phyloP scores from a whole-genome alignment of 2,329 filamentous ascomycete genomes.

The Lecanicillium sp. region DNA sequence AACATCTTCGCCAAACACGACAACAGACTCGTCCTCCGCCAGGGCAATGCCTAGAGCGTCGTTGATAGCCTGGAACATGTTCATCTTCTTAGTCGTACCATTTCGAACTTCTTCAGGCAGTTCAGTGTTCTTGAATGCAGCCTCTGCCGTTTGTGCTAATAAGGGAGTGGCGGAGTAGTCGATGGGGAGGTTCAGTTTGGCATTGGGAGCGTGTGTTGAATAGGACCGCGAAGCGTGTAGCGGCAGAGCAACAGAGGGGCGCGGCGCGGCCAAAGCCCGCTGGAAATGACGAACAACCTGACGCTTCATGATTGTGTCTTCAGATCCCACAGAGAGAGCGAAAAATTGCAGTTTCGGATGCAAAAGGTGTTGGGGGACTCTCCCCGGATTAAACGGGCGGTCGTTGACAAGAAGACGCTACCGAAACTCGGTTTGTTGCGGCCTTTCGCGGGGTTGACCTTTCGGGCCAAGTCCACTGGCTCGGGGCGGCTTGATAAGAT shows the following conservation, averaged over 20 bases:
- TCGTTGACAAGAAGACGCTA: slow-evolving; percentile 8
- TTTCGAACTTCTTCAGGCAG: slow-evolving; percentile 57
- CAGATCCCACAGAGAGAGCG: slow-evolving; percentile 5
- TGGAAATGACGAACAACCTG: slow-evolving; percentile 21
- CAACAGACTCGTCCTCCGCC: slow-evolving; percentile 71
- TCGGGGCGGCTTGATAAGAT: slow-evolving; percentile 20
- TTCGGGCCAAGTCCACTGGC: slow-evolving; percentile 3
- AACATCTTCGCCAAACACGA: slow-evolving; percentile 94
- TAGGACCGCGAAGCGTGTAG: slow-evolving; percentile 26
- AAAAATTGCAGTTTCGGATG: too few species aligned
- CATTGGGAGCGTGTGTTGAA: slow-evolving; percentile 50
- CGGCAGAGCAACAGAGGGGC: slow-evolving; percentile 1
- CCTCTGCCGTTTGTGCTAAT: slow-evolving; percentile 69
- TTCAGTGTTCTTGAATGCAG: slow-evolving; percentile 63
- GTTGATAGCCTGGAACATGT: slow-evolving; percentile 91
- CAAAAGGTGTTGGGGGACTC: too few species aligned
- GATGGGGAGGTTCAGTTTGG: slow-evolving; percentile 71
- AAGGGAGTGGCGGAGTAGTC: slow-evolving; percentile 80
- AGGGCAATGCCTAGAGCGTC: slow-evolving; percentile 78
- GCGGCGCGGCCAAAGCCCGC: slow-evolving; percentile 16
- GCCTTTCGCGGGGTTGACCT: slow-evolving; percentile 23
- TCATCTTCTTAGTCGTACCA: slow-evolving; percentile 75
- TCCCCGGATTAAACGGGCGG: slow-evolving; percentile 5
- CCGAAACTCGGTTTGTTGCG: slow-evolving; percentile 27
- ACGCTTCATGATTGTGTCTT: slow-evolving; percentile 22